A percentile compares a stretch with the other conserved stretches of the same genome.
Conservation (phyloP, 805 yeast genomes). For the Kodamaea kaohsiungensis region DNA sequence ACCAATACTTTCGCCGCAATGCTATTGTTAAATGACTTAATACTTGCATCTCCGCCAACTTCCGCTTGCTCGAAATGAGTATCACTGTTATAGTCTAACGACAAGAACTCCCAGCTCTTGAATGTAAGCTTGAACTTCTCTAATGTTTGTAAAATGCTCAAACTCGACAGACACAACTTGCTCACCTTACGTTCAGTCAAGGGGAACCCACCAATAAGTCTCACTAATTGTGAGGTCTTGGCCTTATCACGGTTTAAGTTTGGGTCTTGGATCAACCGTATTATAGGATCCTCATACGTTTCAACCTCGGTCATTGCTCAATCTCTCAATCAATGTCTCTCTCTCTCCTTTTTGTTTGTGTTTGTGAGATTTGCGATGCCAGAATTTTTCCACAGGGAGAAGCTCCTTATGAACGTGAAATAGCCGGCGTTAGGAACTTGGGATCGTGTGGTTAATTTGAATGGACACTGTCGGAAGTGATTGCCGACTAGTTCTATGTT, state of each 20-base stretch:
- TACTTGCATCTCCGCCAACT: slow-evolving; percentile 13
- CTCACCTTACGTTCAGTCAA: slow-evolving; percentile 44
- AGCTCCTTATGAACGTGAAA: background rate
- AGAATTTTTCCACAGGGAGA: background rate
- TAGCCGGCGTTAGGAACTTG: background rate
- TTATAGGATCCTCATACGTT: slow-evolving; percentile 47
- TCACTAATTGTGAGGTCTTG: slow-evolving; percentile 41
- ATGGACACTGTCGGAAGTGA: background rate
- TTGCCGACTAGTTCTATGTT: background rate
- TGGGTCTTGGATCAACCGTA: slow-evolving; percentile 50
- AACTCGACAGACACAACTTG: slow-evolving; percentile 48
- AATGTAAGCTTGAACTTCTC: slow-evolving; percentile 49
- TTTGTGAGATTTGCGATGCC: slow-evolving; percentile 1
- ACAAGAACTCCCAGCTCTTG: slow-evolving; percentile 56
- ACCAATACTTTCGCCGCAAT: slow-evolving; percentile 55
- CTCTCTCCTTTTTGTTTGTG: background rate
- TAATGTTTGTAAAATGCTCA: slow-evolving; percentile 49
- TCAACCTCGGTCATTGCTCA: slow-evolving; percentile 5
- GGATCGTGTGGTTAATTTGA: background rate
- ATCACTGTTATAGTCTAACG: slow-evolving; percentile 50
- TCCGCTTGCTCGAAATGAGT: slow-evolving; percentile 31
- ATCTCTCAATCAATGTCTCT: slow-evolving; percentile 6
- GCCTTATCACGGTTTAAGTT: slow-evolving; percentile 43
- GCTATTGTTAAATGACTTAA: slow-evolving; percentile 48
- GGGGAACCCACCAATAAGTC: slow-evolving; percentile 45